Base-by-base conservation (phyloP, 306 rosid genomes). In the Elaeagnus macrophylla region DNA sequence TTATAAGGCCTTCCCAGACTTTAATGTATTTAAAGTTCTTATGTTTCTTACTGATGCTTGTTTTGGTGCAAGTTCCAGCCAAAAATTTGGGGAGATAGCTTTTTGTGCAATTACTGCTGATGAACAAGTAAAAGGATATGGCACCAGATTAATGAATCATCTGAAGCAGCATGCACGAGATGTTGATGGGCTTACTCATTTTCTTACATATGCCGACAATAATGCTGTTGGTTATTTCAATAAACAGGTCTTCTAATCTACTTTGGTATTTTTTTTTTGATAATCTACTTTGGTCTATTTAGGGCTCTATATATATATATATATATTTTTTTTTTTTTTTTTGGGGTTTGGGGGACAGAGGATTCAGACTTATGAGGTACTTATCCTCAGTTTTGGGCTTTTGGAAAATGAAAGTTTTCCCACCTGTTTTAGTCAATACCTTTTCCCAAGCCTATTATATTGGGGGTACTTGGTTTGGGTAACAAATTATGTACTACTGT, bases 91-190 rank as follows among this genome's bases (percentile, higher is more conserved):
- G 36, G 95, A 85, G 83, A 89, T 85, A 68, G 97, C 97, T 65
- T 89, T 89, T 46, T 89, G 97, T 64, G 97, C 97, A 62, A 89
- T 89, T 50, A 89, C 95, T 41, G 94, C 95, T 53, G 94, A 85
- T 72, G 97, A 89, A 66, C 97, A 89, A 85, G 97, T 89, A 60
- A 89, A 83, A 79, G 97, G 97, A 64, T 89, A 89, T 66, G 97
- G 97, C 37, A 85, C 95, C 66, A 83, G 95, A 74, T 68, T 91
- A 80, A 91, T 91, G 99, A 91, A 91, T 80, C 93, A 87, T 79
- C 77, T 91, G 70, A 91, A 91, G 65, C 95, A 84, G 75, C 73
- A 75, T 67, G 96, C 96, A 13, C 89, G 99, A 16, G 99, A 91
- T 60, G 67, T 60, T 51, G 99, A 91, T 68, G 99, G 99, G 59